Conservation (phyloP, 805 yeast genomes). For the Saccharomycopsis olivae region DNA sequence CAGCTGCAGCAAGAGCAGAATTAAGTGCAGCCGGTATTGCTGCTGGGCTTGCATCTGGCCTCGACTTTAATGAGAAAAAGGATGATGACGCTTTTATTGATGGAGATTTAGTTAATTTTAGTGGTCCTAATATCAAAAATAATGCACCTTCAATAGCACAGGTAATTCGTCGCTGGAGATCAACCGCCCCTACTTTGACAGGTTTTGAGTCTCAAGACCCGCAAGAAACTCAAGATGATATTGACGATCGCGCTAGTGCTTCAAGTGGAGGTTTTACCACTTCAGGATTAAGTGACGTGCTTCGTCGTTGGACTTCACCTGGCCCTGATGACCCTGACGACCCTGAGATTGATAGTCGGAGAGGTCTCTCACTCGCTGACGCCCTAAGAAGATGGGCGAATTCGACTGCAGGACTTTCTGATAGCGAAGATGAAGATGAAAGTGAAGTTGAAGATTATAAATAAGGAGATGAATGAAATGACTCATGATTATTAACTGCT, state of each 20-base stretch:
- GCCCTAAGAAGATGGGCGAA: conserved; percentile 18
- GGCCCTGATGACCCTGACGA: not conserved
- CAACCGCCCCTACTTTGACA: too few species aligned
- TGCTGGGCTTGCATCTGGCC: too few species aligned
- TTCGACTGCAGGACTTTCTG: conserved; percentile 17
- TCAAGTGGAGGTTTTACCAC: too few species aligned
- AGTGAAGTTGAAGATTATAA: conserved; percentile 6
- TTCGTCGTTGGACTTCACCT: too few species aligned
- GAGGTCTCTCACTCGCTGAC: conserved; percentile 11
- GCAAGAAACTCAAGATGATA: not conserved
- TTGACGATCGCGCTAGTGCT: too few species aligned
- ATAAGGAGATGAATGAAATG: not conserved
- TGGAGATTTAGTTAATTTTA: not conserved
- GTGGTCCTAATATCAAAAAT: too few species aligned
- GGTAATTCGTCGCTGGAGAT: too few species aligned
- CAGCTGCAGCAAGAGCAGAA: too few species aligned
- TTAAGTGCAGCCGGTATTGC: too few species aligned
- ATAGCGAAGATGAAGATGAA: conserved; percentile 13
- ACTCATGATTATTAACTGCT: not conserved
- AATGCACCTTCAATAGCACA: too few species aligned
- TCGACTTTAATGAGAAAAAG: not conserved
- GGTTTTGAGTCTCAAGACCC: too few species aligned
- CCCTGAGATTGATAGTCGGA: not conserved
- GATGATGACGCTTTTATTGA: not conserved
- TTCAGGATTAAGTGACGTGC: too few species aligned